Evolutionary conservation across 2,329 filamentous ascomycete genomes (phyloP), one percentile per base, ranked within the genome.

Genomic region (Pyrenochaeta sp.): DNA sequence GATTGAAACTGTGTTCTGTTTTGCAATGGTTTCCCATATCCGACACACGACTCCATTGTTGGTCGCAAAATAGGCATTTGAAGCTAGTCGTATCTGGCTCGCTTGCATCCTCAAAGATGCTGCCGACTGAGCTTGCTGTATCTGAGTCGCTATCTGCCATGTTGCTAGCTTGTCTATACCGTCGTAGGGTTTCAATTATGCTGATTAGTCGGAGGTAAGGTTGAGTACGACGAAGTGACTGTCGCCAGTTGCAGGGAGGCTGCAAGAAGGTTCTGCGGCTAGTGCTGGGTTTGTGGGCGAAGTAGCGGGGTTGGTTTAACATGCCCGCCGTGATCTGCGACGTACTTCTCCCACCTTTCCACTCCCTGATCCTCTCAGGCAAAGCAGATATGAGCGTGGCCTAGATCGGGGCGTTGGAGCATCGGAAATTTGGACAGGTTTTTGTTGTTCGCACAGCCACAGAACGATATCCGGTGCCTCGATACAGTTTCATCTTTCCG

Each of bases 11-110:
- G 32, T 75, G 67, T 46, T 72, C 69, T 24, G 61, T 50, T 9
- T 61, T 64, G 61, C 71, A 70, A 51, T 76, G 71, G 37, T 61
- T 44, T 32, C 69, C 62, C 71, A 76, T 71, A 0, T 72, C 70
- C 8, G 62, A 45, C 2, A 74, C 68, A 3, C 66, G 62, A 51
- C 57, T 64, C 52, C 62, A 75, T 61, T 74, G 68, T 56, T 71
- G 59, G n/a, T 72, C 67, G 58, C 72, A 76, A 52, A 76, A 76
- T 34, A 76, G 61, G 51, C 73, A 75, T 56, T 75, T 74, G 70
- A 76, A 76, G 7, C 57, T 70, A 27, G 72, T 72, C 40, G 69
- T 72, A 60, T 76, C 73, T 12, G 72, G 69, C 62, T 76, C 73
- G 61, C 72, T 75, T 52, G 61, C 66, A 43, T 75, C 73, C 50